These are phyloP conservation scores for Dipodascus albidus DNA, from an alignment of 805 yeast genomes.

Conservation along the genomic window DNA sequence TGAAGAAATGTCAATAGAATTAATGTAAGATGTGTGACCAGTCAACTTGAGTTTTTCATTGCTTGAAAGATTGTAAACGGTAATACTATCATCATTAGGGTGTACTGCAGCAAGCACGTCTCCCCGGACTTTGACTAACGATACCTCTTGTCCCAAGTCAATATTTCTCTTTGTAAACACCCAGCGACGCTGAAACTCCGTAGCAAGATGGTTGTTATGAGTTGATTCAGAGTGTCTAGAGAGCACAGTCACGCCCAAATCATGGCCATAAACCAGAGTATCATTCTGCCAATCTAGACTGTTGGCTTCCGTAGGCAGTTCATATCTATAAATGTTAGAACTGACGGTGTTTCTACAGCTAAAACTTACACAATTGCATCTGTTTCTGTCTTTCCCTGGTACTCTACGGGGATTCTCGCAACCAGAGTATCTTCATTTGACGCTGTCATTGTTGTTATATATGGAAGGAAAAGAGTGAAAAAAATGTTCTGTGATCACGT, in stretches of 20 bases:
- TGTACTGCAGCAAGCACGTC: slow-evolving; percentile 15
- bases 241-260: slow-evolving; percentile 12
- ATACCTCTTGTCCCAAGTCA: slow-evolving; percentile 12
- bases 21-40: slow-evolving; percentile 21
- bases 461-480: neutral
- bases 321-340: neutral
- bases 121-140: slow-evolving; percentile 7
- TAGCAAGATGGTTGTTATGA: neutral
- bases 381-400: neutral
- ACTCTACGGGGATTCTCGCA: neutral
- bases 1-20: slow-evolving; percentile 22
- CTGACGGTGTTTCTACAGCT: neutral
- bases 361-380: neutral
- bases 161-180: neutral
- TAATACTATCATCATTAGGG: slow-evolving; percentile 12
- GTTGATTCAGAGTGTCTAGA: neutral
- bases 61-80: slow-evolving; percentile 7
- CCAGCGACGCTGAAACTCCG: slow-evolving; percentile 2
- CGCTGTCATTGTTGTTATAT: neutral
- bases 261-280: slow-evolving; percentile 12
- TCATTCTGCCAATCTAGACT: slow-evolving; percentile 12
- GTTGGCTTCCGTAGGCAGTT: neutral
- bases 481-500: no score
- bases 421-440: neutral
- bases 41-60: slow-evolving; percentile 1